Evolutionary conservation across 306 rosid species (phyloP), one percentile per base, ranked within the genome.

Genomic region (Ormosia semicastrata): DNA sequence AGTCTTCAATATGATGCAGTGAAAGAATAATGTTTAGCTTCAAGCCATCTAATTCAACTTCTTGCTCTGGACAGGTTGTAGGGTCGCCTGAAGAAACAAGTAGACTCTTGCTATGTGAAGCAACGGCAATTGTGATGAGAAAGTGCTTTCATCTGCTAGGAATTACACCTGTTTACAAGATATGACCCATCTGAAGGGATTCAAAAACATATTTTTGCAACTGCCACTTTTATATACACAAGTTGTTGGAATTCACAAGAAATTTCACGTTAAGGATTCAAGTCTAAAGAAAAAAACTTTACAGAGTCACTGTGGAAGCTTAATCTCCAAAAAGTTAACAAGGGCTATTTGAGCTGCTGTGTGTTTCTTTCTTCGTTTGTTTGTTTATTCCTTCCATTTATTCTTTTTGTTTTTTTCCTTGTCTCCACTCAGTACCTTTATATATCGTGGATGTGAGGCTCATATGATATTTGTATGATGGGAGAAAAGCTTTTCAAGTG

Each of bases 71-170:
- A 30, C 85, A 96, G 99, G 99, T 95, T 40, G 90, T 90, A 17
- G 98, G 99, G 13, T 85, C 94, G 2, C 74, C 97, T 0, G 94
- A 91, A 59, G 98, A 96, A 85, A 89, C 94, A 2, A 92, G 99
- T 62, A 77, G 99, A 86, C 99, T 96, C 37, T 86, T 96, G 91
- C 91, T 93, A 32, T 95, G 98, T 69, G 99, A 95, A 87, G 99
- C 98, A 73, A 93, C 99, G 0, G 97, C 91, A 75, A 80, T 54
- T 18, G 98, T 95, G 85, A 95, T 93, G 96, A 88, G 98, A 71
- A 90, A 93, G 77, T 93, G 98, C 86, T 95, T 95, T 77, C 6
- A 92, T 81, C 94, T 95, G 46, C 96, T 93, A 1, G 99, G 99
- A 62, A 95, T 95, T 36, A 85, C 53, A 39, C 97, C 98, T 53